phyloP scores from a whole-genome alignment of 768 basidiomycete species.

The Trametes gibbosa region DNA sequence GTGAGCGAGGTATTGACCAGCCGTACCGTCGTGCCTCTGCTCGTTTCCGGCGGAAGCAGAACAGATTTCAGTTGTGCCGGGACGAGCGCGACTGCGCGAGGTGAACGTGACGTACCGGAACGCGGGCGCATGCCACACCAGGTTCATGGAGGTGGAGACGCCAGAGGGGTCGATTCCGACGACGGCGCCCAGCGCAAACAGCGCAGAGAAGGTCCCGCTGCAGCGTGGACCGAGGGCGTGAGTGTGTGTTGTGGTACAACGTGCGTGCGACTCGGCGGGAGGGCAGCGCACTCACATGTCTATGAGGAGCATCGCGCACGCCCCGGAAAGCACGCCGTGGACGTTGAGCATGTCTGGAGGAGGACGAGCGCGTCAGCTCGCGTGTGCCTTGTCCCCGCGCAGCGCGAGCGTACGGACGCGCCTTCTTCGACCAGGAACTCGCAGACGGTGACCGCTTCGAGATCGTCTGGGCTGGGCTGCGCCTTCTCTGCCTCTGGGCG shows the following conservation, averaged over 20 bases:
- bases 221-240: not conserved
- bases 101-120: constrained; percentile 13
- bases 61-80: not conserved
- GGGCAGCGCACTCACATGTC: constrained; percentile 21
- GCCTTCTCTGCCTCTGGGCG: not conserved
- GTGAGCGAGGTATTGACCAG: constrained; percentile 23
- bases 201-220: constrained; percentile 22
- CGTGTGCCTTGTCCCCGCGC: not conserved
- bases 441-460: constrained; percentile 21
- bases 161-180: constrained; percentile 17
- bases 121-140: constrained; percentile 23
- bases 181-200: constrained; percentile 20
- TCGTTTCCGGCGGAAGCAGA: not conserved
- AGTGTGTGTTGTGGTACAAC: too few species aligned
- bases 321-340: constrained; percentile 24
- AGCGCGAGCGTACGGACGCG: not conserved
- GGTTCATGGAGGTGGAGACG: constrained; percentile 22
- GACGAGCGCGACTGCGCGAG: not conserved
- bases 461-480: not conserved
- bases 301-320: constrained; percentile 19
- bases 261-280: too few species aligned
- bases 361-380: not conserved
- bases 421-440: constrained; percentile 25
- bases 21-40: constrained; percentile 22
- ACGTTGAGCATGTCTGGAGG: constrained; percentile 27